phyloP scores from a whole-genome alignment of 2,329 filamentous ascomycete species.

The Trichophyton rubrum region DNA sequence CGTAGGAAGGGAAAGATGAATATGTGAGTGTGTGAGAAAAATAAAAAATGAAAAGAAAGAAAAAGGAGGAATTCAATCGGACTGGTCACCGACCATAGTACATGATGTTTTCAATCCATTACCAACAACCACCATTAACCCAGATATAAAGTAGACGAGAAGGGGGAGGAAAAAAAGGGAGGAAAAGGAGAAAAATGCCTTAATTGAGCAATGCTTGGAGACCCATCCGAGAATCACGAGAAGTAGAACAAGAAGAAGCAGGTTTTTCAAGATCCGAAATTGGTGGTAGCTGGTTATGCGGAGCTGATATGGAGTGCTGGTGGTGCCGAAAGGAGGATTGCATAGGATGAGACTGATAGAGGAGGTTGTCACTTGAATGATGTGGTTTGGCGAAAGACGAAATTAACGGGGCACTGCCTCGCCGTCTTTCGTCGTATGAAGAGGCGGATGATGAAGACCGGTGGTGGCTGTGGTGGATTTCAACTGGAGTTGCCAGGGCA shows the following conservation, averaged over 20 bases:
- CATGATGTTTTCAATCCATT: neutral
- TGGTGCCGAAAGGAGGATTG: constrained; percentile 3
- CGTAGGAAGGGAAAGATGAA: neutral
- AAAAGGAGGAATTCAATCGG: neutral
- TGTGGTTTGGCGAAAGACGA: constrained; percentile 8
- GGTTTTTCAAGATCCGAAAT: constrained; percentile 18
- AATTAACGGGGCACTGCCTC: constrained; percentile 21
- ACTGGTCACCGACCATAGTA: constrained; percentile 3
- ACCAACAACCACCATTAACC: constrained; percentile 1
- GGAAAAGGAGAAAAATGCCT: constrained; percentile 11
- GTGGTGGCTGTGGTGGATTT: constrained; percentile 27
- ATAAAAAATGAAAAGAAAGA: neutral
- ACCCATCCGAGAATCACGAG: constrained; percentile 30
- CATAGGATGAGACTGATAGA: neutral
- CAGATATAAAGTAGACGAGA: neutral
- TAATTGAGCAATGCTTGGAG: constrained; percentile 29
- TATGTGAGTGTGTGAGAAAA: neutral
- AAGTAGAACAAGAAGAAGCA: constrained; percentile 12
- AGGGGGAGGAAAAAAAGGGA: neutral
- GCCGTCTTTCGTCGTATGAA: constrained; percentile 21
- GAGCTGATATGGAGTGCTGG: constrained; percentile 9
- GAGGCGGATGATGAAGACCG: neutral
- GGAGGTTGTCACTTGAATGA: neutral
- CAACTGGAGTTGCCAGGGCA: constrained; percentile 29
- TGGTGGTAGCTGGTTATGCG: constrained; percentile 9